Evolutionary conservation across 192 early-diverging fungal genomes (phyloP), one percentile per base, ranked within the genome.

Genomic region (Cetraspora pellucida): DNA sequence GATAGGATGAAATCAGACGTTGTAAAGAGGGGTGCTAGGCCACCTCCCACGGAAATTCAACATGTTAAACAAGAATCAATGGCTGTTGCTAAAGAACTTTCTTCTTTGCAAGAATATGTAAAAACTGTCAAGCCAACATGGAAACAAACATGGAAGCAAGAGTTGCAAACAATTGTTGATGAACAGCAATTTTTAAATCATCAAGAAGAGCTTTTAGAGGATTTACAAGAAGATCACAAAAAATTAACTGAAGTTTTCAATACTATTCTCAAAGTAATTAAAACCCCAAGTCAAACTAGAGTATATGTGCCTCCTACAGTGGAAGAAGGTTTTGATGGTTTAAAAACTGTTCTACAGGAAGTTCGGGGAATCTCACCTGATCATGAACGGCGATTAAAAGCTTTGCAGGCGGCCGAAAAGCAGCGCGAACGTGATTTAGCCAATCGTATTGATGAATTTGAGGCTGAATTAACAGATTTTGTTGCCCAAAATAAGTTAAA

Each of bases 81-180:
- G 23, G 82, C 79, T 23, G 72, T 94, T 27, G 82, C 50, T 2
- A 45, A 81, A 7, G 90, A 89, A 28, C 86, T 89, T 17, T 72
- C 79, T 16, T 82, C 85, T 28, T 85, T 93, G 13, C 77, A 89
- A 2, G 65, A 81, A 23, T 88, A 87, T 55, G 91, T 95, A 52
- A 80, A 83, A 58, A 85, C 88, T 0, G 83, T 90, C 14, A 85
- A 90, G 50, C 84, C 90, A n/a, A 85, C 85, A 8, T 94, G 93
- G 93, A 94, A 93, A 68, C 90, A 89, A 81, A 91, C 88, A 1
- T 95, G 94, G 94, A 93, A 94, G 77, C 89, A 90, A 10, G 94
- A 95, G 78, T 79, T 95, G 55, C 91, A 95, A 71, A 91, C 85
- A 37, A 91, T 95, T 67, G 82, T 95, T 25, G 88, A 90, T 68